Percentiles rank a stretch among this genome's conserved stretches.
Evolutionary conservation across 2,329 filamentous ascomycete species (phyloP).

Genomic region (Botrytis pseudocinerea): DNA sequence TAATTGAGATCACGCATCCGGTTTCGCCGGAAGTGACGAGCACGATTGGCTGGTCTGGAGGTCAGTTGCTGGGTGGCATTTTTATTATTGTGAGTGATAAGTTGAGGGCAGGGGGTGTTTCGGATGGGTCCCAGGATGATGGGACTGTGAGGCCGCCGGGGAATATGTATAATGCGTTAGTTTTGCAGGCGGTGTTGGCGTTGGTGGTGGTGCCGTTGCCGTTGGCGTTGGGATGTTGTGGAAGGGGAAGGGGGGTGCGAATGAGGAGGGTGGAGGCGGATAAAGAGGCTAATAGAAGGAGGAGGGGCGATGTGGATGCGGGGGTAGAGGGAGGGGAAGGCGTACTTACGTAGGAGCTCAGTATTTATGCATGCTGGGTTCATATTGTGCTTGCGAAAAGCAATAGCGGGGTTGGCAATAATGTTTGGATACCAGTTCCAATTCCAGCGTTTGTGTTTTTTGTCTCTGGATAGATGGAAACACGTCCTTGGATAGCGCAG

Average conservation of each 20-base stretch:
- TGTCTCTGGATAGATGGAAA: neutral
- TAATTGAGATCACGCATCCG: slow-evolving; percentile 85
- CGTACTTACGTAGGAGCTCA: neutral
- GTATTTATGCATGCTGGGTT: neutral
- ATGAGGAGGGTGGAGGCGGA: slow-evolving; percentile 51
- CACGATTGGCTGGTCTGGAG: slow-evolving; percentile 81
- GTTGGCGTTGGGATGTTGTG: slow-evolving; percentile 69
- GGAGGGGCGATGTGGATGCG: neutral
- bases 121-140: slow-evolving; percentile 44
- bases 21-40: slow-evolving; percentile 82
- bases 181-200: slow-evolving; percentile 76
- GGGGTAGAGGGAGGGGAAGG: neutral
- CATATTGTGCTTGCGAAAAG: neutral
- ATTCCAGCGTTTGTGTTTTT: neutral
- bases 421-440: neutral
- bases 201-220: slow-evolving; percentile 66
- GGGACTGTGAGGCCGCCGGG: slow-evolving; percentile 54
- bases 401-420: neutral
- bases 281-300: slow-evolving; percentile 27
- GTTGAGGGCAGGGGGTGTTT: slow-evolving; percentile 52
- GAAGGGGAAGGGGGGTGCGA: slow-evolving; percentile 52
- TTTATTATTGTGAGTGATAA: slow-evolving; percentile 84
- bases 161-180: slow-evolving; percentile 73
- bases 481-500: neutral
- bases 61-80: slow-evolving; percentile 79